Evolutionary conservation across 352 stramenopile genomes (phyloP).

Genomic region (Hyaloperonospora arabidopsidis): DNA sequence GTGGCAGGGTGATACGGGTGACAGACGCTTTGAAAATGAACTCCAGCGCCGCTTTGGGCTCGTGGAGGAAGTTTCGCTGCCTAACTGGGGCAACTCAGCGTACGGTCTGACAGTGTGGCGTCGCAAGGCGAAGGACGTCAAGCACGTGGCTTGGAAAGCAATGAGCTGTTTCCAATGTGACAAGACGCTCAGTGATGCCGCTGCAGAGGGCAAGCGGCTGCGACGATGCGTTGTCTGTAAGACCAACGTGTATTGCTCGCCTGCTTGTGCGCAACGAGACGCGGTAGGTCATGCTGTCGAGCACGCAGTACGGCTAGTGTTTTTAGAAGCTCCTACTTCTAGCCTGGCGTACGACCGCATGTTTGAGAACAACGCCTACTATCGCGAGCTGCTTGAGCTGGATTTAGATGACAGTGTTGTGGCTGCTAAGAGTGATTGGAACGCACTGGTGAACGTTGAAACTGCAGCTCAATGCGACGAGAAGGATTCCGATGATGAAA

Average conservation of each 20-base stretch:
- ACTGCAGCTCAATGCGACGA: slow-evolving; percentile 10
- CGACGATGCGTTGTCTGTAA: slow-evolving; percentile 68
- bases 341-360: slow-evolving; percentile 24
- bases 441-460: slow-evolving; percentile 27
- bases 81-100: slow-evolving; percentile 76
- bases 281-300: slow-evolving; percentile 42
- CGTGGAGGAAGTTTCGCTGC: slow-evolving; percentile 45
- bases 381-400: slow-evolving; percentile 35
- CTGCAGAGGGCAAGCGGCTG: slow-evolving; percentile 35
- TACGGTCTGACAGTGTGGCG: slow-evolving; percentile 70
- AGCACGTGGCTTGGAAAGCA: slow-evolving; percentile 14
- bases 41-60: slow-evolving; percentile 47
- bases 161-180: slow-evolving; percentile 56
- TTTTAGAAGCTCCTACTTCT: slow-evolving; percentile 47
- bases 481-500: slow-evolving; percentile 12
- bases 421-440: slow-evolving; percentile 38
- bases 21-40: slow-evolving; percentile 57
- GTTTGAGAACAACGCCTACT: slow-evolving; percentile 63
- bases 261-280: slow-evolving; percentile 36
- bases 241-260: slow-evolving; percentile 72
- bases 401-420: slow-evolving; percentile 33
- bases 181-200: slow-evolving; percentile 31
- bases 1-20: slow-evolving; percentile 72
- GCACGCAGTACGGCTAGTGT: slow-evolving; percentile 63
- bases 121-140: slow-evolving; percentile 25